Conservation (phyloP, 2,329 filamentous ascomycete species). For the Aureobasidium sp. region DNA sequence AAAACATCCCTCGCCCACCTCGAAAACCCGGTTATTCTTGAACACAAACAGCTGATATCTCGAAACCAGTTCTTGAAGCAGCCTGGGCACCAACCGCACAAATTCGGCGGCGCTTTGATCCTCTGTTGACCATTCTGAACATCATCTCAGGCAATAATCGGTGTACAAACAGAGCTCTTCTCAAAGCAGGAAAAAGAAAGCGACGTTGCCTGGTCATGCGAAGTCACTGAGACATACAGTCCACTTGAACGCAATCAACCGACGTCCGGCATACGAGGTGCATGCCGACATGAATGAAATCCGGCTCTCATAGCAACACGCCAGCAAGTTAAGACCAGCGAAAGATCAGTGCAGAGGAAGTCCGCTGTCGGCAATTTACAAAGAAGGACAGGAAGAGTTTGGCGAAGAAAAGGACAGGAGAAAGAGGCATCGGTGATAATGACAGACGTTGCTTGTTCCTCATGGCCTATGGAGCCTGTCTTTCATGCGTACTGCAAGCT, state of each 20-base stretch:
- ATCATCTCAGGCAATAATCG: constrained; percentile 1
- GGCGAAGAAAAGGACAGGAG: background rate
- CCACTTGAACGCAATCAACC: constrained; percentile 9
- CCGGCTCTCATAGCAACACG: background rate
- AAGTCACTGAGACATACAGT: constrained; percentile 11
- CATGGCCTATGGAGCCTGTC: constrained; percentile 2
- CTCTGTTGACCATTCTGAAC: background rate
- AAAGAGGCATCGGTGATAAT: background rate
- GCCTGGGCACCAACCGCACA: background rate
- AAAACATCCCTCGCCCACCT: background rate
- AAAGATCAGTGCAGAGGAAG: constrained; percentile 7
- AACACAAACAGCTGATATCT: background rate
- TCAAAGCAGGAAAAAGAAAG: constrained; percentile 8
- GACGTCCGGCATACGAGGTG: constrained; percentile 7
- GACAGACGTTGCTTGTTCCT: background rate
- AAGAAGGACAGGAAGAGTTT: background rate
- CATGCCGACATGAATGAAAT: constrained; percentile 7
- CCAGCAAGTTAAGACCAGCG: constrained; percentile 6
- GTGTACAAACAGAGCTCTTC: constrained; percentile 5
- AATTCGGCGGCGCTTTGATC: constrained; percentile 4
- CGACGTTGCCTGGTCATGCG: constrained; percentile 4
- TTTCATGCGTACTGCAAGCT: constrained; percentile 9
- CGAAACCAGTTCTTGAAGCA: background rate
- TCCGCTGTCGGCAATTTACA: background rate
- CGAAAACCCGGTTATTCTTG: background rate